Evolutionary conservation across 2,329 filamentous ascomycete genomes (phyloP).

Genomic region (Didymella segeticola): DNA sequence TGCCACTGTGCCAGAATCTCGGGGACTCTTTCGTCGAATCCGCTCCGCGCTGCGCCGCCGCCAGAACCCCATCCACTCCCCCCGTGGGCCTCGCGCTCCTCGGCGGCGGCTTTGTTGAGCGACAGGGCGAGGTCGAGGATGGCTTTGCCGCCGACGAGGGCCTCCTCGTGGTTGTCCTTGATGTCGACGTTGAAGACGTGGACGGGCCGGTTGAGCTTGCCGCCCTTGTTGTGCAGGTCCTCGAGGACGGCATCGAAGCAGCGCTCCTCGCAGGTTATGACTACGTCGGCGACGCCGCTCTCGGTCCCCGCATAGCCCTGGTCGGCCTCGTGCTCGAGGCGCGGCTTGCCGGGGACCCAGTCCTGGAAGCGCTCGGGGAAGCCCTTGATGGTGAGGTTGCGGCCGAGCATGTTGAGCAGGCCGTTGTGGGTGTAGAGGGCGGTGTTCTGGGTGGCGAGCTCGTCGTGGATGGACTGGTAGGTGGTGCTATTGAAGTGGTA

Average conservation of each 20-base stretch:
- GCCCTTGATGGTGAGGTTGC: constrained; percentile 92
- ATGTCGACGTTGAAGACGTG: constrained; percentile 99
- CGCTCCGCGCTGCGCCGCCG: constrained; percentile 64
- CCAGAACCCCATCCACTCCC: constrained; percentile 71
- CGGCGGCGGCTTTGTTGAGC: constrained; percentile 78
- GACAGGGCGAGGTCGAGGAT: constrained; percentile 90
- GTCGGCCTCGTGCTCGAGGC: constrained; percentile 73
- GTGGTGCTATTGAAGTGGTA: constrained; percentile 98
- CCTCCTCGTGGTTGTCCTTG: constrained; percentile 97
- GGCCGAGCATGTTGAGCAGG: constrained; percentile 91
- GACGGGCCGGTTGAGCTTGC: constrained; percentile 87
- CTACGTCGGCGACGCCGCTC: constrained; percentile 87
- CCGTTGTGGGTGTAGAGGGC: constrained; percentile 91
- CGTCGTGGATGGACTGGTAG: constrained; percentile 92
- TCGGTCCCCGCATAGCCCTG: constrained; percentile 83
- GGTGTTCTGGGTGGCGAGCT: constrained; percentile 84
- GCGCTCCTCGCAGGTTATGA: constrained; percentile 96
- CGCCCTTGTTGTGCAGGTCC: constrained; percentile 84
- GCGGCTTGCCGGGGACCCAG: constrained; percentile 86
- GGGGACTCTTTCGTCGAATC: constrained; percentile 92
- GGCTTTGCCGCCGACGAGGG: constrained; percentile 84
- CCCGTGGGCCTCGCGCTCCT: constrained; percentile 75
- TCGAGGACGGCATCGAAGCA: constrained; percentile 99
- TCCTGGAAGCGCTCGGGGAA: constrained; percentile 98
- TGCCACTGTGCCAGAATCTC: constrained; percentile 94